phyloP scores from a whole-genome alignment of 2,329 filamentous ascomycete species.

The Colletotrichum cuscutae region DNA sequence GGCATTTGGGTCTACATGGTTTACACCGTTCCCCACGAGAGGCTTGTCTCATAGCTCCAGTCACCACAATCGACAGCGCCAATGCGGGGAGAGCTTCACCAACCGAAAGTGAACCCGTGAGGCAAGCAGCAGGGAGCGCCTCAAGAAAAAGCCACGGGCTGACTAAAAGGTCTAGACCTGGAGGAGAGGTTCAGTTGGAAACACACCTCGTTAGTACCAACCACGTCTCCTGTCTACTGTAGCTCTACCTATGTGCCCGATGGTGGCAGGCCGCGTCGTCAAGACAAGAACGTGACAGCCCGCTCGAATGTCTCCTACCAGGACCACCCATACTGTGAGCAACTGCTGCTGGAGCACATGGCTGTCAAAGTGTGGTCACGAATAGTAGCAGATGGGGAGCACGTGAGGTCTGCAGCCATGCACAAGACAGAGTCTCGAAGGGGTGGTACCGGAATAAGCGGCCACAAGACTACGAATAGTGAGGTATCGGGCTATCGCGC shows the following conservation, averaged over 20 bases:
- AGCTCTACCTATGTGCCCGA: background rate
- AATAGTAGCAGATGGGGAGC: background rate
- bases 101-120: too few species aligned
- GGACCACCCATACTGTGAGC: background rate
- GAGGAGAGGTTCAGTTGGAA: background rate
- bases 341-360: conserved; percentile 3
- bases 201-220: background rate
- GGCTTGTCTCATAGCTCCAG: too few species aligned
- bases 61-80: too few species aligned
- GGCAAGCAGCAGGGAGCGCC: too few species aligned
- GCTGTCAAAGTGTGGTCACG: background rate
- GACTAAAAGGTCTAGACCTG: background rate
- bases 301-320: background rate
- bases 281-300: conserved; percentile 12
- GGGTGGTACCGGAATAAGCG: background rate
- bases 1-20: too few species aligned
- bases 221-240: background rate
- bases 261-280: background rate
- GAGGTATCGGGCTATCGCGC: background rate
- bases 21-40: too few species aligned
- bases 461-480: background rate
- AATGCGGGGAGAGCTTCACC: too few species aligned
- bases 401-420: conserved; percentile 16
- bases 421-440: background rate
- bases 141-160: background rate